Percentiles rank a stretch among this genome's conserved stretches.
These are phyloP conservation scores for Yarrowia hollandica DNA, from an alignment of 805 yeast species.

Conservation along the genomic window DNA sequence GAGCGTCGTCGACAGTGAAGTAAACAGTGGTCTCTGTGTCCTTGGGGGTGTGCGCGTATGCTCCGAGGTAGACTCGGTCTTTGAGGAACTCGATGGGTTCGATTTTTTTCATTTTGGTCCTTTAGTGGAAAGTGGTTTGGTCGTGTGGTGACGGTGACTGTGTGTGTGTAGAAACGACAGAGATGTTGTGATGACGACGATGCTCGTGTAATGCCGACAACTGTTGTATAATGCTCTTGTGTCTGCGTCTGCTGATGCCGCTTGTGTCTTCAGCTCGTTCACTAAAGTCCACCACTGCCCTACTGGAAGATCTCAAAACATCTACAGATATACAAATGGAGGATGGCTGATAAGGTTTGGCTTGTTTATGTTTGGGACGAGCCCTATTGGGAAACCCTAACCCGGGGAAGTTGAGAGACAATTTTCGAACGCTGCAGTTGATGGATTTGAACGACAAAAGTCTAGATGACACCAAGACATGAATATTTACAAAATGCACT, in stretches of 20 bases:
- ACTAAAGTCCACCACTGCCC: background rate
- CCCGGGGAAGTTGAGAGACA: background rate
- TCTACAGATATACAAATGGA: slow-evolving; percentile 11
- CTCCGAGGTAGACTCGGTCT: slow-evolving; percentile 81
- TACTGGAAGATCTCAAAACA: slow-evolving; percentile 19
- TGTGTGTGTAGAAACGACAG: no score
- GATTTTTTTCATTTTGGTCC: background rate
- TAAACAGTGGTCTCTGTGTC: slow-evolving; percentile 75
- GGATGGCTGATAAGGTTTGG: slow-evolving; percentile 13
- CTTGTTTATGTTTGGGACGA: slow-evolving; percentile 27
- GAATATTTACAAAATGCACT: no score
- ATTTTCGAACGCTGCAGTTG: background rate
- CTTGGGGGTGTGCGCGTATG: slow-evolving; percentile 74
- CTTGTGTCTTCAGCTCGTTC: no score
- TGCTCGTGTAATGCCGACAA: no score
- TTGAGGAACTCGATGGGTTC: slow-evolving; percentile 24
- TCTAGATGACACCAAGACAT: no score
- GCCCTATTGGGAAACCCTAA: slow-evolving; percentile 19
- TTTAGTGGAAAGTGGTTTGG: background rate
- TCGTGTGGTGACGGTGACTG: background rate
- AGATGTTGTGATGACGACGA: no score
- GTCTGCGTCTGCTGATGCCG: no score
- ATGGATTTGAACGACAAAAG: no score
- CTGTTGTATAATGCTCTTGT: background rate
- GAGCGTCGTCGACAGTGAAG: slow-evolving; percentile 88